phyloP scores from a whole-genome alignment of 2,329 filamentous ascomycete genomes.

The Neodidymelliopsis sp. region DNA sequence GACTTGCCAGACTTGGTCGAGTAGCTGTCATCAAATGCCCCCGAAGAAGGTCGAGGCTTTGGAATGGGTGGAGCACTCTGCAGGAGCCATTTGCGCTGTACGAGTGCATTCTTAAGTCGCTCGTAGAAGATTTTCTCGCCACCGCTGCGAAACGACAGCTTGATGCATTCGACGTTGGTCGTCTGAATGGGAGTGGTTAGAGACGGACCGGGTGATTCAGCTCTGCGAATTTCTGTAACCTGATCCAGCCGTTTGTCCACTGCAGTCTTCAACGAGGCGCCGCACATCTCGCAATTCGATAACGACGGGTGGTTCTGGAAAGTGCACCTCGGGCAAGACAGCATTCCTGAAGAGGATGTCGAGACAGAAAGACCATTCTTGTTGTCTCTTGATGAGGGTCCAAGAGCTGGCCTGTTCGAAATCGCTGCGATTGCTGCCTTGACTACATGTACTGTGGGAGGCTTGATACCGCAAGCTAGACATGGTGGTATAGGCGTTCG shows the following conservation, averaged over 20 bases:
- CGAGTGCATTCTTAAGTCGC: slow-evolving; percentile 82
- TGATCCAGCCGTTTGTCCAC: slow-evolving; percentile 53
- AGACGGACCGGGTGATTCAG: slow-evolving; percentile 80
- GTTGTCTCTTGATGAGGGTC: slow-evolving; percentile 41
- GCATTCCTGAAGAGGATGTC: slow-evolving; percentile 21
- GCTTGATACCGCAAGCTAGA: slow-evolving; percentile 92
- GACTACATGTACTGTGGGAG: slow-evolving; percentile 79
- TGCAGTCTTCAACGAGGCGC: slow-evolving; percentile 72
- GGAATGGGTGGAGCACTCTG: slow-evolving; percentile 89
- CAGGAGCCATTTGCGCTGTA: slow-evolving; percentile 94
- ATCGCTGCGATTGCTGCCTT: slow-evolving; percentile 86
- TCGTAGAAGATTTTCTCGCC: slow-evolving; percentile 92
- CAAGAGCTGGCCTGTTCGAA: slow-evolving; percentile 59
- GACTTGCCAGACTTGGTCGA: slow-evolving; percentile 29
- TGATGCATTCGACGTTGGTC: slow-evolving; percentile 77
- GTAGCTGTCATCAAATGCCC: slow-evolving; percentile 41
- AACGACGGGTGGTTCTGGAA: slow-evolving; percentile 93
- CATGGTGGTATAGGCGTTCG: slow-evolving; percentile 86
- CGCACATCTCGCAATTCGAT: slow-evolving; percentile 88
- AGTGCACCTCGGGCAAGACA: slow-evolving; percentile 82
- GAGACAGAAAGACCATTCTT: slow-evolving; percentile 45
- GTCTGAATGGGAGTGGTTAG: slow-evolving; percentile 59
- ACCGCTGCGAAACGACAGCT: slow-evolving; percentile 88
- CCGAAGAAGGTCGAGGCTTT: slow-evolving; percentile 58
- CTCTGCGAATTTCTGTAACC: slow-evolving; percentile 54